Percentiles rank a stretch among this genome's conserved stretches.
Evolutionary conservation across 2,329 filamentous ascomycete species (phyloP).

Genomic region (Alternaria panax): DNA sequence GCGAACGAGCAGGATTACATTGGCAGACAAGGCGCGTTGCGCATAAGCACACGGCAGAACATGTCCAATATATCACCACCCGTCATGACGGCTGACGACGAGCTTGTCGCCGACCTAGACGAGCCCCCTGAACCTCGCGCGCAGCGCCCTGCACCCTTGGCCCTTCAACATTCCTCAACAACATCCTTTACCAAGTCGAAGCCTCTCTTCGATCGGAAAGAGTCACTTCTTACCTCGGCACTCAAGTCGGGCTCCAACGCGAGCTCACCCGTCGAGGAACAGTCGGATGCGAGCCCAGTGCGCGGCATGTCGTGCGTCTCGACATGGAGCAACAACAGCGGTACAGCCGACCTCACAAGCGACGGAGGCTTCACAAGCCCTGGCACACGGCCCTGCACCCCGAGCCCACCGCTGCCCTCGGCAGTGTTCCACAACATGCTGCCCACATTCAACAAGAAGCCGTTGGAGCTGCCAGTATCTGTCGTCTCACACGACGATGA

Average conservation of each 20-base stretch:
- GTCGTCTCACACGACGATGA: slow-evolving; percentile 51
- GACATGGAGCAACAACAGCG: slow-evolving; percentile 79
- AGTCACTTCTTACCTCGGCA: slow-evolving; percentile 87
- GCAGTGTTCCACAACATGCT: slow-evolving; percentile 54
- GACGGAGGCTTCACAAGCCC: slow-evolving; percentile 91
- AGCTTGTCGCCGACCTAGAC: slow-evolving; percentile 78
- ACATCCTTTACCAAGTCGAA: slow-evolving; percentile 58
- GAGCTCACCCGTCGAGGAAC: slow-evolving; percentile 52
- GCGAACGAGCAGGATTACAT: slow-evolving; percentile 44
- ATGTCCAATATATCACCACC: slow-evolving; percentile 35
- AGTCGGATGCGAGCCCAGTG: slow-evolving; percentile 45
- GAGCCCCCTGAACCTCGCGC: slow-evolving; percentile 81
- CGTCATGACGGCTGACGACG: slow-evolving; percentile 59
- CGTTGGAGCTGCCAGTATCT: slow-evolving; percentile 47
- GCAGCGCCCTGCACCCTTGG: slow-evolving; percentile 51
- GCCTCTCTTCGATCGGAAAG: slow-evolving; percentile 64
- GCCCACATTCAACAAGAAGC: slow-evolving; percentile 49
- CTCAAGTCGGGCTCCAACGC: slow-evolving; percentile 63
- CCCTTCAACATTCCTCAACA: slow-evolving; percentile 49
- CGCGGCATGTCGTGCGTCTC: slow-evolving; percentile 65
- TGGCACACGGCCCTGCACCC: slow-evolving; percentile 78
- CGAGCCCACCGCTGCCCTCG: slow-evolving; percentile 81
- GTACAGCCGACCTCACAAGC: slow-evolving; percentile 90
- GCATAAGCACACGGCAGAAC: slow-evolving; percentile 40
- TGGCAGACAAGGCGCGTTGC: slow-evolving; percentile 33